Evolutionary conservation across 2,329 filamentous ascomycete species (phyloP).

Genomic region (Epichloe festucae): DNA sequence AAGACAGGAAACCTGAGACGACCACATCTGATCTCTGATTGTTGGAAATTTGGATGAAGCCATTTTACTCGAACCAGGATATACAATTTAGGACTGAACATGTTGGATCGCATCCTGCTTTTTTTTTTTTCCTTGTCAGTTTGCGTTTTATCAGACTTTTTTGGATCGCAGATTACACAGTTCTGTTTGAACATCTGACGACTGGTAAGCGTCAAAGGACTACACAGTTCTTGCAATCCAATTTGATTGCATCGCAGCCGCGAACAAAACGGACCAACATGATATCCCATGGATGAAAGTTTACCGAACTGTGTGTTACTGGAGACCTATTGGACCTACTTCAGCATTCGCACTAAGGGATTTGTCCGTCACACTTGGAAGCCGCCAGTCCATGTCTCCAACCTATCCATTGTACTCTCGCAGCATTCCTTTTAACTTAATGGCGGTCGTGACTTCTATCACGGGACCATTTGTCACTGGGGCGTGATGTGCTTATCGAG

Average conservation of each 20-base stretch:
- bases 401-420: no score
- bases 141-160: neutral
- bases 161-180: neutral
- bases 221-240: conserved; percentile 10
- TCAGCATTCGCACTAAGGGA: neutral
- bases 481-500: neutral
- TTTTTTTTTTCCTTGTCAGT: neutral
- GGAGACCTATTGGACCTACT: neutral
- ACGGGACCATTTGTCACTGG: neutral
- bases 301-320: neutral
- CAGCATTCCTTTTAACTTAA: neutral
- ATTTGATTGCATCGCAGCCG: conserved; percentile 13
- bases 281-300: neutral
- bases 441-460: neutral
- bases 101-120: neutral
- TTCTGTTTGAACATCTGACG: neutral
- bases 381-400: no score
- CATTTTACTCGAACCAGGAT: neutral
- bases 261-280: conserved; percentile 4
- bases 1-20: neutral
- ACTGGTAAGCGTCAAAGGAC: conserved; percentile 7
- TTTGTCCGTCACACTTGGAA: no score
- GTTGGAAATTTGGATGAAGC: neutral
- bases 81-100: neutral
- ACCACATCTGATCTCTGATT: neutral